Conservation (phyloP, 176 grass and related monocot genomes). For the Eragrostis nindensis region DNA sequence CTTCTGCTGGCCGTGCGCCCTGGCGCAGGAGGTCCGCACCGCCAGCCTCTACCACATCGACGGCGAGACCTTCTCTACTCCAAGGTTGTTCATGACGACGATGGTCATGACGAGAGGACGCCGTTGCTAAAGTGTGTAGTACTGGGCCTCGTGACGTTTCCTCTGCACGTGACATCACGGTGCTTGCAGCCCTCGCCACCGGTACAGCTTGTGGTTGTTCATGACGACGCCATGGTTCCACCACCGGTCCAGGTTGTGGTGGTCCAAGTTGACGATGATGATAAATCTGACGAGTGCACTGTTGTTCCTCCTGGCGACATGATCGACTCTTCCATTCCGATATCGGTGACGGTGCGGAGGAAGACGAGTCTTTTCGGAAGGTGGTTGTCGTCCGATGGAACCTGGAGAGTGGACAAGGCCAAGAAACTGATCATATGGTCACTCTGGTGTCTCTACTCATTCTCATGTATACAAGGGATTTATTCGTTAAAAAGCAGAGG, state of each 20-base stretch:
- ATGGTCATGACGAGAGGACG: not conserved
- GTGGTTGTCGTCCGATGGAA: constrained; percentile 5
- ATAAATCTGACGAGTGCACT: not conserved
- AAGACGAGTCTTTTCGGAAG: constrained; percentile 8
- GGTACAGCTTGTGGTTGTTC: constrained; percentile 4
- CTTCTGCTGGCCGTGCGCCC: constrained; percentile 78
- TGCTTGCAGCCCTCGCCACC: not conserved
- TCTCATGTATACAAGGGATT: constrained; percentile 43
- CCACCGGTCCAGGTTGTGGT: constrained; percentile 39
- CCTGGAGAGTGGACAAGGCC: constrained; percentile 38
- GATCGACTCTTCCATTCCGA: not conserved
- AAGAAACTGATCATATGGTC: constrained; percentile 44
- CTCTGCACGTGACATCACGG: not conserved
- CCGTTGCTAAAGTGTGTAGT: constrained; percentile 3
- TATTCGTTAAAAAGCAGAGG: constrained; percentile 26
- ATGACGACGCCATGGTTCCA: constrained; percentile 29
- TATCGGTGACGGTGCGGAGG: not conserved
- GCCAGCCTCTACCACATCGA: constrained; percentile 60
- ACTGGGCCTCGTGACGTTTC: not conserved
- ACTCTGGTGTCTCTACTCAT: constrained; percentile 38
- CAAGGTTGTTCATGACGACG: not conserved
- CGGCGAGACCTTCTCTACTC: constrained; percentile 62
- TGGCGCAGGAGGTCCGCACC: constrained; percentile 84
- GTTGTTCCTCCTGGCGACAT: not conserved
- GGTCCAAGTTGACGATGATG: not conserved